These are phyloP conservation scores for Starmerella bacillaris DNA, from an alignment of 805 yeast species.

Conservation along the genomic window DNA sequence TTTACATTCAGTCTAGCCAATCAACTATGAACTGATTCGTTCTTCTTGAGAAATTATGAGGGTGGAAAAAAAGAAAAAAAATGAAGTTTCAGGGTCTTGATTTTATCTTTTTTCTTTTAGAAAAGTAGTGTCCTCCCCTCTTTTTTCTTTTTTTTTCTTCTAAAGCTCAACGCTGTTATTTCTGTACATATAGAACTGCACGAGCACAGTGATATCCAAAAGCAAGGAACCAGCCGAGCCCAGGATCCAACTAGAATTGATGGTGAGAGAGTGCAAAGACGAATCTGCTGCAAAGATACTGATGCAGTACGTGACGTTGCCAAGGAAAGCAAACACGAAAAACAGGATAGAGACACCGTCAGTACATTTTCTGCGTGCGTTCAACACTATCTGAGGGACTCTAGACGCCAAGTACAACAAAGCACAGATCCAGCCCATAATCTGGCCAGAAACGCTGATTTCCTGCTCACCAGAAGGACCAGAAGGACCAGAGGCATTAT, in stretches of 20 bases:
- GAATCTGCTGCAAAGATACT: conserved; percentile 57
- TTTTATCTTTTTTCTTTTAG: conserved; percentile 1
- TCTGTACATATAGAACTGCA: conserved; percentile 69
- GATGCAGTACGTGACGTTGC: conserved; percentile 77
- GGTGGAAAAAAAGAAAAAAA: background rate
- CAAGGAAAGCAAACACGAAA: conserved; percentile 86
- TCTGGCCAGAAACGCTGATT: conserved; percentile 61
- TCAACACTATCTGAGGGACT: conserved; percentile 76
- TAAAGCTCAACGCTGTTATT: too few relatives aligned
- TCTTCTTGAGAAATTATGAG: too few relatives aligned
- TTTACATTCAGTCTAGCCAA: too few relatives aligned
- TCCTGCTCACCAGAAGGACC: conserved; percentile 30
- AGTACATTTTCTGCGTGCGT: conserved; percentile 73
- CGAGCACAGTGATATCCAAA: conserved; percentile 67
- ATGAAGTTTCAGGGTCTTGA: background rate
- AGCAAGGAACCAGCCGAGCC: conserved; percentile 79
- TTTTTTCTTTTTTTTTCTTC: conserved; percentile 9
- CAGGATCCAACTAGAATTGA: conserved; percentile 82
- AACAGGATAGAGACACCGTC: conserved; percentile 90
- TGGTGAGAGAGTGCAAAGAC: conserved; percentile 48
- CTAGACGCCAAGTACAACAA: conserved; percentile 57
- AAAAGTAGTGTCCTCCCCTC: conserved; percentile 12
- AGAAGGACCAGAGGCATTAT: conserved; percentile 29
- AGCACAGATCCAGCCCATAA: conserved; percentile 53
- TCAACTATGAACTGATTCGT: too few relatives aligned